Base-by-base conservation (phyloP, 2,329 filamentous ascomycete species). In the Alternaria arbusti region DNA sequence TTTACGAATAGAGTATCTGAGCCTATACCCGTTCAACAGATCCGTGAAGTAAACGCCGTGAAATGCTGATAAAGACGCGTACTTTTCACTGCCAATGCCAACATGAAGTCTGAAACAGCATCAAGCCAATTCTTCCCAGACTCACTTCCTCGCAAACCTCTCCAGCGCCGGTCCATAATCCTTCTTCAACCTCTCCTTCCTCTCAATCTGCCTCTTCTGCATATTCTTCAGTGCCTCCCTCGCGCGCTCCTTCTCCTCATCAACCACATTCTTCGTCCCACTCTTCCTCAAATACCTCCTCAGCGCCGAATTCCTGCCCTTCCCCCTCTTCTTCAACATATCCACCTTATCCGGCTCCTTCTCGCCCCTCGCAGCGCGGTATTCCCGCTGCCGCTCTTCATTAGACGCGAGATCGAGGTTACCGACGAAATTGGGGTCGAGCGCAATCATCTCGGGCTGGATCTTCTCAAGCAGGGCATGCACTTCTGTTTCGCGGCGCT, bases 391-490 rank as follows among this genome's bases (percentile, higher is more conserved):
- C 52, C 90, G 86, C 83, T 96, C 90, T 82, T 92, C 87, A 64
- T 94, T 89, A 36, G 91, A 93, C 54, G 92, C 88, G 61, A 94
- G 84, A 78, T 99, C 94, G 30, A 99, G 85, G 70, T 90, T 93
- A 59, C 96, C 96, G 72, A 99, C 89, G 77, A 94, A 96, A 80
- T 96, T 91, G 70, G 96, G 95, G 77, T 99, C 91, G 22, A 99
- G 85, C 2, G 93, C 92, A 67, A 99, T 99, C 93, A 98, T 99
- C 77, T 97, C 95, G 4, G 96, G 95, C 74, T 94, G 89, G 51
- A 99, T 86, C 84, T 99, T 99, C 85, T 96, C 97, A 72, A 99
- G 88, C 68, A 99, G 86, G 12, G 88, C 86, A 84, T 92, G 93
- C 79, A 99, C 94, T 81, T 99, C 96, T 54, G 87, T 87, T 81